A percentile compares a stretch with the other conserved stretches of the same genome.
These are phyloP conservation scores for Hsuehochloa calcarea DNA, from an alignment of 176 grass and related monocot species.

Conservation along the genomic window DNA sequence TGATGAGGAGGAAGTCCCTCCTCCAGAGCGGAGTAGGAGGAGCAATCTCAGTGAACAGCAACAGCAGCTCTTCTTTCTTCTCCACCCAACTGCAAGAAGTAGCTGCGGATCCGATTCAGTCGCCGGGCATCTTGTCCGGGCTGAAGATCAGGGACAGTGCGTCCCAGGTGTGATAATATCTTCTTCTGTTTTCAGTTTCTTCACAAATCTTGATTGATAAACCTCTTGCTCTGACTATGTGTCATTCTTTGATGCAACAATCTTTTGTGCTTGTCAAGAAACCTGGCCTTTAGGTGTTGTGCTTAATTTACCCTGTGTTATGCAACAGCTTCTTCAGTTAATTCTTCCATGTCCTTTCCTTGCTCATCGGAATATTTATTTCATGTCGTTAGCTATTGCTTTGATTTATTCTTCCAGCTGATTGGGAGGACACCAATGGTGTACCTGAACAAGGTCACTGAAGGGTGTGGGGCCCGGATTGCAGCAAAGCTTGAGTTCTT, in stretches of 20 bases:
- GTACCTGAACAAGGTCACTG: slow-evolving; percentile 88
- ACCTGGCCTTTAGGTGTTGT: too few species aligned
- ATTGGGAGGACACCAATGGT: slow-evolving; percentile 86
- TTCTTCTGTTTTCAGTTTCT: background rate
- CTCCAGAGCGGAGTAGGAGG: background rate
- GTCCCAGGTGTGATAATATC: slow-evolving; percentile 39
- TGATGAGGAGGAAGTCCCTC: slow-evolving; percentile 34
- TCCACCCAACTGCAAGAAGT: slow-evolving; percentile 38
- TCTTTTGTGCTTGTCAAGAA: too few species aligned
- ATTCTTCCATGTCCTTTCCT: background rate
- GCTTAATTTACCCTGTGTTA: too few species aligned
- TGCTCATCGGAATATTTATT: background rate
- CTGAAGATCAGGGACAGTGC: slow-evolving; percentile 58
- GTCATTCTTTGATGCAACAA: background rate
- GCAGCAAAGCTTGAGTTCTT: slow-evolving; percentile 89
- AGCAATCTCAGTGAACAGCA: background rate
- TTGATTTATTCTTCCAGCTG: slow-evolving; percentile 39
- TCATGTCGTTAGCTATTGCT: background rate
- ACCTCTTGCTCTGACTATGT: too few species aligned
- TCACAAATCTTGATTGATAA: background rate
- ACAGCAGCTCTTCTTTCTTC: slow-evolving; percentile 27
- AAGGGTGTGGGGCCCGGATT: slow-evolving; percentile 73
- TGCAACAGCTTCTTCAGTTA: background rate
- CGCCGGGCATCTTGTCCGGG: slow-evolving; percentile 22
- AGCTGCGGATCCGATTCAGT: slow-evolving; percentile 25